These are phyloP conservation scores for Bassia scoparia DNA, from an alignment of 148 eudicot genomes.

Conservation along the genomic window DNA sequence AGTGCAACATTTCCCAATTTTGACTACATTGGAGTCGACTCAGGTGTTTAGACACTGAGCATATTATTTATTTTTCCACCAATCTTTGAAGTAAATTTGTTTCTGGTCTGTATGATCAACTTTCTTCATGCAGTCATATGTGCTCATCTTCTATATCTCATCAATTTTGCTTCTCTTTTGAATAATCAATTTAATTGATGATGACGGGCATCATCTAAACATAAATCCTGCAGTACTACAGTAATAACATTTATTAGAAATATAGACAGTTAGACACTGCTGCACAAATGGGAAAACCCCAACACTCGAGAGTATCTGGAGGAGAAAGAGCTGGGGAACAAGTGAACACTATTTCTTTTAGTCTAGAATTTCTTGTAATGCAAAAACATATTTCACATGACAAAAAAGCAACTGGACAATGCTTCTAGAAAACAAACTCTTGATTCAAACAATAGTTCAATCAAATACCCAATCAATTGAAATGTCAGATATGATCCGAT, in stretches of 20 bases:
- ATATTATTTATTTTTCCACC: neutral
- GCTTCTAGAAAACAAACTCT: neutral
- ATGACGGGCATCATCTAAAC: neutral
- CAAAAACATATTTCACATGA: neutral
- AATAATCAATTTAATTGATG: neutral
- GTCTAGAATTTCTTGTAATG: neutral
- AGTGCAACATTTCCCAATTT: slow-evolving; percentile 20
- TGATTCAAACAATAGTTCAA: neutral
- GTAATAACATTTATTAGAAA: neutral
- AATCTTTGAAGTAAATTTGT: neutral
- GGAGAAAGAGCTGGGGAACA: neutral
- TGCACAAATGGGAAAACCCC: neutral
- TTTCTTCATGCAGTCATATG: no score
- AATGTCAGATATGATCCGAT: neutral
- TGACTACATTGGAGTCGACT: neutral
- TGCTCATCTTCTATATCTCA: no score
- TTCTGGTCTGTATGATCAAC: no score
- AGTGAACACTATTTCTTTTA: neutral
- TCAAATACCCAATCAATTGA: neutral
- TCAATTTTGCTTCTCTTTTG: neutral
- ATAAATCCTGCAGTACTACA: slow-evolving; percentile 2
- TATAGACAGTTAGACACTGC: neutral
- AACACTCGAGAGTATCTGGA: neutral
- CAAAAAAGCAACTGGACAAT: neutral
- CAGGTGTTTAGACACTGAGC: neutral